Conservation (phyloP, 805 yeast genomes). For the Peterozyma xylosa region DNA sequence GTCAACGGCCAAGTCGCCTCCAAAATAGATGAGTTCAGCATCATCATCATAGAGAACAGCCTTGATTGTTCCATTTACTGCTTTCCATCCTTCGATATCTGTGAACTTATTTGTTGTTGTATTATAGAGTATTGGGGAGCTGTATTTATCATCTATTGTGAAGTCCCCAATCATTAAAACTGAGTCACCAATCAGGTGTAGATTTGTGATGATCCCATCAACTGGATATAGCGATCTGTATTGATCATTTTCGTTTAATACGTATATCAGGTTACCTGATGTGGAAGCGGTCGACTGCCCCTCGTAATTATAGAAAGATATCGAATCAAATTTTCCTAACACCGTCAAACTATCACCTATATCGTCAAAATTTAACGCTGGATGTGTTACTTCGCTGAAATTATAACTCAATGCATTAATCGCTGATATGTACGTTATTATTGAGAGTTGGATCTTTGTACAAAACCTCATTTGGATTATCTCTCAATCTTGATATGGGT, state of each 20-base stretch:
- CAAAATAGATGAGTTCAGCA: slow-evolving; percentile 54
- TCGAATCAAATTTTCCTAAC: slow-evolving; percentile 5
- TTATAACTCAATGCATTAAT: neutral
- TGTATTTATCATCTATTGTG: neutral
- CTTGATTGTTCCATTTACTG: slow-evolving; percentile 31
- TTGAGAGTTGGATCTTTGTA: no score
- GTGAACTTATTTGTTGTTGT: neutral
- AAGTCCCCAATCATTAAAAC: slow-evolving; percentile 4
- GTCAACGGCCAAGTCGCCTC: slow-evolving; percentile 64
- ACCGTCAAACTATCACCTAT: slow-evolving; percentile 5
- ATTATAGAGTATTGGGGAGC: slow-evolving; percentile 5
- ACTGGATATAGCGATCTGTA: slow-evolving; percentile 2
- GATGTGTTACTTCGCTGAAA: neutral
- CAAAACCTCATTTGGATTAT: no score
- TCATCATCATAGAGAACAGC: slow-evolving; percentile 41
- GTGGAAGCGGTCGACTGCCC: slow-evolving; percentile 3
- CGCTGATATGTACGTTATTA: no score
- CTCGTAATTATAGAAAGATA: slow-evolving; percentile 5
- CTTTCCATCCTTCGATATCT: slow-evolving; percentile 14
- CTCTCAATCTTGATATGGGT: no score
- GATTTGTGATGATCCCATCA: slow-evolving; percentile 2
- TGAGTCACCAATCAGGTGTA: neutral
- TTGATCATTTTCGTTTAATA: slow-evolving; percentile 1
- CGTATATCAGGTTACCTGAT: neutral
- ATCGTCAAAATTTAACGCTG: slow-evolving; percentile 3